Percentiles rank a stretch among this genome's conserved stretches.
Evolutionary conservation across 2,329 filamentous ascomycete genomes (phyloP).

Genomic region (Penicillium sp.): DNA sequence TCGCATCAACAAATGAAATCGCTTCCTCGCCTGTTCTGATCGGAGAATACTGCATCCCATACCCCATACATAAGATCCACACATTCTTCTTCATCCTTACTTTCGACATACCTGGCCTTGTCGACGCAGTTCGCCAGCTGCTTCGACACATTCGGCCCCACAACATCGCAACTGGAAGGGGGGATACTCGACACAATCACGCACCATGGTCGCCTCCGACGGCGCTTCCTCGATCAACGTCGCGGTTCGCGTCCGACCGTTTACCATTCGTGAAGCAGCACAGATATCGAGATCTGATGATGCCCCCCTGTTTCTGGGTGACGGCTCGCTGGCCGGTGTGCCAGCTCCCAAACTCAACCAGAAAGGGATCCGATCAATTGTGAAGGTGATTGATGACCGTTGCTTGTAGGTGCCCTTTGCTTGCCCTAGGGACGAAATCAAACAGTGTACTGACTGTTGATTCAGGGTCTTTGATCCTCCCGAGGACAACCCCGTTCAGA

Average conservation of each 20-base stretch:
- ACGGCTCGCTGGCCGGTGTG: constrained; percentile 84
- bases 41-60: constrained; percentile 26
- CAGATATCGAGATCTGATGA: constrained; percentile 75
- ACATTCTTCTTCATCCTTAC: constrained; percentile 22
- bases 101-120: constrained; percentile 18
- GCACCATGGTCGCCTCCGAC: constrained; percentile 39
- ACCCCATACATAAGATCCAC: constrained; percentile 30
- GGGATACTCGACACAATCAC: constrained; percentile 8
- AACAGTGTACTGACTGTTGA: constrained; percentile 13
- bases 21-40: constrained; percentile 15
- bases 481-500: constrained; percentile 86
- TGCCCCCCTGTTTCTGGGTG: constrained; percentile 85
- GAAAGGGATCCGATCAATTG: constrained; percentile 81
- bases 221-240: constrained; percentile 49
- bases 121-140: constrained; percentile 16
- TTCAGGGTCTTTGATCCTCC: constrained; percentile 89
- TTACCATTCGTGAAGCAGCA: constrained; percentile 85
- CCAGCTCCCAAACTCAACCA: constrained; percentile 78
- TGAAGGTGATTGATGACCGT: constrained; percentile 93
- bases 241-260: constrained; percentile 58
- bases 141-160: constrained; percentile 20
- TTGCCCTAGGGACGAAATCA: too few species aligned
- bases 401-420: constrained; percentile 64
- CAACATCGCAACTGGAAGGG: constrained; percentile 18
- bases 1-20: constrained; percentile 28